These are phyloP conservation scores for Aspergillus baeticus DNA, from an alignment of 495 filamentous ascomycete genomes.

Conservation along the genomic window DNA sequence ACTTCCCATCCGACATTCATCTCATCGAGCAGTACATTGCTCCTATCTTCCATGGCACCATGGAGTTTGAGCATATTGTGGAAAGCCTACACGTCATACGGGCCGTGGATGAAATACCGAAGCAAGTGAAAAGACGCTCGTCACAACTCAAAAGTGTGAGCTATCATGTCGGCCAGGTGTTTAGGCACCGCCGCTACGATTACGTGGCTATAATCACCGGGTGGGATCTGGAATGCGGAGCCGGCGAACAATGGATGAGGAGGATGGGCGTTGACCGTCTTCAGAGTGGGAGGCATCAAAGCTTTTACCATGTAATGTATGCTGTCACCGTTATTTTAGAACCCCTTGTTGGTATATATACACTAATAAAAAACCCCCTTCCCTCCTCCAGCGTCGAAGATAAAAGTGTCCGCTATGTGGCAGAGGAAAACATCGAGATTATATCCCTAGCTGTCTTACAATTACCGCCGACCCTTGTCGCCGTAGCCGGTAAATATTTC, in stretches of 20 bases:
- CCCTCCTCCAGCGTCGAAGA: constrained; percentile 62
- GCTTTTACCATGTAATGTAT: constrained; percentile 83
- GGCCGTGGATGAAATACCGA: constrained; percentile 59
- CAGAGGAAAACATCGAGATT: constrained; percentile 81
- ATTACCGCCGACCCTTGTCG: constrained; percentile 54
- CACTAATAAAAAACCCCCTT: no score
- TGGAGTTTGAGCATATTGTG: constrained; percentile 44
- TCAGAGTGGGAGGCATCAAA: constrained; percentile 63
- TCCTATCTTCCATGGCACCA: constrained; percentile 50
- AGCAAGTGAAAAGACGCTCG: constrained; percentile 47
- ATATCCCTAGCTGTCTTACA: constrained; percentile 48
- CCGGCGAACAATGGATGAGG: constrained; percentile 54
- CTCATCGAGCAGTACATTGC: constrained; percentile 64
- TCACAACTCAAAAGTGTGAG: constrained; percentile 45
- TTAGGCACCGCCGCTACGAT: constrained; percentile 75
- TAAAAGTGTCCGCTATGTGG: constrained; percentile 70
- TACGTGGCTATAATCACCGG: constrained; percentile 82
- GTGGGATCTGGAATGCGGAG: constrained; percentile 68
- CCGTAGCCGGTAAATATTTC: constrained; percentile 81
- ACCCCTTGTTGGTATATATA: not conserved
- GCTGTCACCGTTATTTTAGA: constrained; percentile 29
- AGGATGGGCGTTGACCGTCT: constrained; percentile 64
- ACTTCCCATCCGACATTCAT: constrained; percentile 61
- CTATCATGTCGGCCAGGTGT: constrained; percentile 80
- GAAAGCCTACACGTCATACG: constrained; percentile 58